Conservation (phyloP, 192 early-diverging fungal species). For the Rhizophagus prolifer region DNA sequence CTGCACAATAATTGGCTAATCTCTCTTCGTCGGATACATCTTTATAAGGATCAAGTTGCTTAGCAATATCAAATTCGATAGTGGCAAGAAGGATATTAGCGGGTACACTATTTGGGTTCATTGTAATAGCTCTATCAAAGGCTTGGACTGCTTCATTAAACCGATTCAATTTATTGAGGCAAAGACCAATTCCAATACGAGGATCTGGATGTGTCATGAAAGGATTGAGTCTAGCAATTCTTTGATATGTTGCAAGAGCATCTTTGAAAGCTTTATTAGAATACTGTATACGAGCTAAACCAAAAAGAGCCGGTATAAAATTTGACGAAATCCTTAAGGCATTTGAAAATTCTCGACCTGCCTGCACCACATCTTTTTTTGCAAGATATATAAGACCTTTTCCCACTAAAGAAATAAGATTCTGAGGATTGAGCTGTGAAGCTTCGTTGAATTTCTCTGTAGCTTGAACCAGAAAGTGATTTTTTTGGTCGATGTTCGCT, state of each 20-base stretch:
- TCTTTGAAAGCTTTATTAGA: slow-evolving; percentile 59
- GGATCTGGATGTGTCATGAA: slow-evolving; percentile 59
- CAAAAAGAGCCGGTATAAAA: slow-evolving; percentile 62
- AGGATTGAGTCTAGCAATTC: slow-evolving; percentile 62
- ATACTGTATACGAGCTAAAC: slow-evolving; percentile 61
- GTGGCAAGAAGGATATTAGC: slow-evolving; percentile 74
- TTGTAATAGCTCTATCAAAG: slow-evolving; percentile 65
- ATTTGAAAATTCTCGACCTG: slow-evolving; percentile 50
- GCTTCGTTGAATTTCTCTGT: slow-evolving; percentile 76
- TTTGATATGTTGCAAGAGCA: slow-evolving; percentile 78
- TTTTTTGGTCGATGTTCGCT: slow-evolving; percentile 37
- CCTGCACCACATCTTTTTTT: slow-evolving; percentile 55
- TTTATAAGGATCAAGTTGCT: slow-evolving; percentile 37
- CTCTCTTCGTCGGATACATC: slow-evolving; percentile 42
- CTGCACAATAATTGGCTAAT: slow-evolving; percentile 42
- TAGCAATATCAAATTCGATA: slow-evolving; percentile 77
- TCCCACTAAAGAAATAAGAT: slow-evolving; percentile 70
- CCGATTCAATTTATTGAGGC: slow-evolving; percentile 75
- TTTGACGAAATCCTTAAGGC: slow-evolving; percentile 47
- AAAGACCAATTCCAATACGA: slow-evolving; percentile 85
- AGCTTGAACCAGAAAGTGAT: slow-evolving; percentile 64
- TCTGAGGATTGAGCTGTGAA: slow-evolving; percentile 65
- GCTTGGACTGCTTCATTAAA: slow-evolving; percentile 64
- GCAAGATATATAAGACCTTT: slow-evolving; percentile 64
- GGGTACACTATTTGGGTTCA: slow-evolving; percentile 67